These are phyloP conservation scores for Polytolypa hystricis DNA, from an alignment of 2,329 filamentous ascomycete species.

Conservation along the genomic window DNA sequence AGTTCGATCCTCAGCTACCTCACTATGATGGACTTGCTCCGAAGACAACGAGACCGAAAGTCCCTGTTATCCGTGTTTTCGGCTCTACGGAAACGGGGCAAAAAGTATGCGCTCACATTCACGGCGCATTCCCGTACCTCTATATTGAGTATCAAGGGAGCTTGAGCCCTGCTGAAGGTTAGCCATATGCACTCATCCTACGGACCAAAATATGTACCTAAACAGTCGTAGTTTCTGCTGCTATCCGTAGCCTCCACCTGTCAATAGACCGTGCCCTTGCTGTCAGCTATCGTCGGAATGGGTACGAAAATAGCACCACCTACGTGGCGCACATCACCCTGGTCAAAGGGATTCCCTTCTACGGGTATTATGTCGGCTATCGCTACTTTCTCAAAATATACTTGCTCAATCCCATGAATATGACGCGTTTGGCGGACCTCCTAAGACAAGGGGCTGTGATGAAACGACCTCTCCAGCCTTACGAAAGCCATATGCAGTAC, in stretches of 20 bases:
- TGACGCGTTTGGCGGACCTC: constrained; percentile 78
- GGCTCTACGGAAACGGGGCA: constrained; percentile 89
- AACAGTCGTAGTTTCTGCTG: constrained; percentile 51
- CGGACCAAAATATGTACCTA: no score
- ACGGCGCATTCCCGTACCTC: constrained; percentile 92
- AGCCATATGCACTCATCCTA: constrained; percentile 17
- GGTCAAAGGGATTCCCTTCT: constrained; percentile 90
- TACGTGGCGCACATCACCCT: constrained; percentile 87
- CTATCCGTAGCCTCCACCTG: constrained; percentile 66
- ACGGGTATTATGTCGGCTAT: constrained; percentile 90
- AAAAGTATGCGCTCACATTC: constrained; percentile 90
- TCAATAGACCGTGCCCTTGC: constrained; percentile 87
- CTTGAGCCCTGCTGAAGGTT: constrained; percentile 56
- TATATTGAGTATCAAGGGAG: constrained; percentile 75
- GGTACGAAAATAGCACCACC: constrained; percentile 53
- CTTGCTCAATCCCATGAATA: constrained; percentile 74
- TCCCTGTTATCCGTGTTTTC: constrained; percentile 83
- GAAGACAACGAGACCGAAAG: constrained; percentile 53
- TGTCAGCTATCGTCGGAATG: constrained; percentile 69
- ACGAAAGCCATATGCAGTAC: constrained; percentile 88
- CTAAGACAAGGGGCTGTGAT: constrained; percentile 80
- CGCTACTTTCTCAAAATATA: constrained; percentile 90
- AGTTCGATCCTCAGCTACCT: constrained; percentile 69
- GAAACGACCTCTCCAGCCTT: constrained; percentile 75
- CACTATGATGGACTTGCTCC: constrained; percentile 51